Percentiles rank a stretch among this genome's conserved stretches.
These are phyloP conservation scores for Lophiostoma macrostomum DNA, from an alignment of 495 filamentous ascomycete genomes.

Conservation along the genomic window DNA sequence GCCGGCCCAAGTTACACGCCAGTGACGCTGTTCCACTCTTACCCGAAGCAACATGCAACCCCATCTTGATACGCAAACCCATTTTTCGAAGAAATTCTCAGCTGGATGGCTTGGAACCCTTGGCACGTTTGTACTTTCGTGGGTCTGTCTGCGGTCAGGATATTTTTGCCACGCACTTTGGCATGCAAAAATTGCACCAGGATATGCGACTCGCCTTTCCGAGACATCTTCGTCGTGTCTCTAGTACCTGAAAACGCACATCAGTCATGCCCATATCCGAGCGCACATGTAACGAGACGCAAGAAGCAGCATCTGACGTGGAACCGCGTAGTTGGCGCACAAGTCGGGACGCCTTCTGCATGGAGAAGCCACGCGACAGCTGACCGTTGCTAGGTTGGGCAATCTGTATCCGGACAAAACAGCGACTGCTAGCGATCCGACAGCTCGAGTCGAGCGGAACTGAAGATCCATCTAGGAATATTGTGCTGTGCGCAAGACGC, in stretches of 20 bases:
- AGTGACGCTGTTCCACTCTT: too few species aligned
- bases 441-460: background rate
- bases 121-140: constrained; percentile 25
- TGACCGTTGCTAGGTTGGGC: background rate
- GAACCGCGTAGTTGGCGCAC: too few species aligned
- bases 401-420: background rate
- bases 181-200: background rate
- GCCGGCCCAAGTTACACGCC: too few species aligned
- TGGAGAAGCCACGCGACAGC: too few species aligned
- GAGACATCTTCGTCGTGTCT: constrained; percentile 65
- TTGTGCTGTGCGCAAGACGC: background rate
- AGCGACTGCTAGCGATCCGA: constrained; percentile 1
- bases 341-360: too few species aligned
- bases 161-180: background rate
- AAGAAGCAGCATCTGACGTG: too few species aligned
- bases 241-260: constrained; percentile 48
- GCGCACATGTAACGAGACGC: too few species aligned
- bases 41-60: constrained; percentile 1
- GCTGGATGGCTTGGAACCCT: constrained; percentile 4
- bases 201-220: constrained; percentile 48
- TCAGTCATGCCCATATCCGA: background rate
- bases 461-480: background rate
- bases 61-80: background rate
- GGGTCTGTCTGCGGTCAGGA: constrained; percentile 9
- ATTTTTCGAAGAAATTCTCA: background rate